Evolutionary conservation across 371 early-diverging fungal species (phyloP).

Genomic region (Haplosporangium sp.): DNA sequence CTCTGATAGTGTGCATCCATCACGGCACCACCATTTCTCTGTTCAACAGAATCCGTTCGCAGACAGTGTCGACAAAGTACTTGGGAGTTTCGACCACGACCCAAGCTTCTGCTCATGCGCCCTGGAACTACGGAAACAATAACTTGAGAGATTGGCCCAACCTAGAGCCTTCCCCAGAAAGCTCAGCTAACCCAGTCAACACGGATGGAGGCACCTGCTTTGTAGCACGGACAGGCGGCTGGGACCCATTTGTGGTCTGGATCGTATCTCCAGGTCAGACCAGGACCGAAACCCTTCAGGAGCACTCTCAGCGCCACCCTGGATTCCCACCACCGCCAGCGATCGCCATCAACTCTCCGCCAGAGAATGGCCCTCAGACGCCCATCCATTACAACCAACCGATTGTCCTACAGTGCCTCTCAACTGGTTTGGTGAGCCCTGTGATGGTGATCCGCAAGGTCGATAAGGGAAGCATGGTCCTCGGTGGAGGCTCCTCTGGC

Average conservation of each 20-base stretch:
- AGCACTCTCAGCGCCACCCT: conserved; percentile 56
- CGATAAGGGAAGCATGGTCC: conserved; percentile 82
- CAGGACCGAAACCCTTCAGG: conserved; percentile 62
- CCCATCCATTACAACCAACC: conserved; percentile 88
- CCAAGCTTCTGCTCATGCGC: conserved; percentile 55
- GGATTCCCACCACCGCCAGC: conserved; percentile 83
- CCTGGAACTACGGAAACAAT: conserved; percentile 56
- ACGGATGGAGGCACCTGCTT: conserved; percentile 75
- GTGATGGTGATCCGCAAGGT: conserved; percentile 87
- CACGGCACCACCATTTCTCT: conserved; percentile 85
- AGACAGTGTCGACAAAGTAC: conserved; percentile 90
- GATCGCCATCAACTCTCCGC: conserved; percentile 69
- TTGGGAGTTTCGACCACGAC: conserved; percentile 73
- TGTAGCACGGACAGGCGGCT: conserved; percentile 80
- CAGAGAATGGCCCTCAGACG: conserved; percentile 60
- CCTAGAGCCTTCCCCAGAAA: conserved; percentile 35
- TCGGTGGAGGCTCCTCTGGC: conserved; percentile 66
- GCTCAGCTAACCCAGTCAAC: conserved; percentile 58
- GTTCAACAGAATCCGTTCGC: conserved; percentile 87
- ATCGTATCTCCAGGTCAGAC: conserved; percentile 75
- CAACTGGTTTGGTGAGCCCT: conserved; percentile 85
- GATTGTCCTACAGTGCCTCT: conserved; percentile 83
- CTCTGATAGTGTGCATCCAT: conserved; percentile 79
- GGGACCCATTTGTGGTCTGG: conserved; percentile 94
- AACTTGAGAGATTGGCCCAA: conserved; percentile 53